phyloP scores from a whole-genome alignment of 83 land plant species.

The Larix sibirica region DNA sequence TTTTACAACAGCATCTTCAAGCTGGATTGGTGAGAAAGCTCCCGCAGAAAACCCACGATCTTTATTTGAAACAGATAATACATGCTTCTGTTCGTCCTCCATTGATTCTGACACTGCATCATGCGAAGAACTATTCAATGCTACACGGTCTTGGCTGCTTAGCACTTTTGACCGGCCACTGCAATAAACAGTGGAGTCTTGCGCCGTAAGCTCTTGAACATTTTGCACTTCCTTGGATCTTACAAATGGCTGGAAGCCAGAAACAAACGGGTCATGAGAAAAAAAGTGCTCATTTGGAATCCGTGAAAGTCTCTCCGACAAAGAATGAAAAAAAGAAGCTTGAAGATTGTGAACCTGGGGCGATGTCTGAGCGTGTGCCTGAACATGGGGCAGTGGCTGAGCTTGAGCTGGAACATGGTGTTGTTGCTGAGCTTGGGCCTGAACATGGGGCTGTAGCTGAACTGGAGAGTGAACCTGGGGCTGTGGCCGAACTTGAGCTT shows the following conservation, averaged over 20 bases:
- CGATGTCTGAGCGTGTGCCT: constrained; percentile 40
- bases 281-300: constrained; percentile 53
- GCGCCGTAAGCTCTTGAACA: not conserved
- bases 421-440: no score
- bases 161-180: not conserved
- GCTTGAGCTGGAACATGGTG: not conserved
- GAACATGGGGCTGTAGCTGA: no score
- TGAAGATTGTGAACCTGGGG: constrained; percentile 25
- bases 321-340: constrained; percentile 20
- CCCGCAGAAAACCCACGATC: not conserved
- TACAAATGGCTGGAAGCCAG: constrained; percentile 77
- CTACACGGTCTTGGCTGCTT: not conserved
- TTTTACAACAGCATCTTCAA: not conserved
- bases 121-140: not conserved
- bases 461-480: no score
- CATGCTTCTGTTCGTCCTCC: not conserved
- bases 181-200: not conserved
- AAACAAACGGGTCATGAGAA: constrained; percentile 54
- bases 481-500: no score
- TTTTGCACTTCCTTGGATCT: constrained; percentile 22
- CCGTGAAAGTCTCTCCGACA: constrained; percentile 24
- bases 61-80: not conserved
- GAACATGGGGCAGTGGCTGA: not conserved
- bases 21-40: not conserved
- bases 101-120: not conserved